Base-by-base conservation (phyloP, 164 flowering plant species). In the Sextonia rubra region DNA sequence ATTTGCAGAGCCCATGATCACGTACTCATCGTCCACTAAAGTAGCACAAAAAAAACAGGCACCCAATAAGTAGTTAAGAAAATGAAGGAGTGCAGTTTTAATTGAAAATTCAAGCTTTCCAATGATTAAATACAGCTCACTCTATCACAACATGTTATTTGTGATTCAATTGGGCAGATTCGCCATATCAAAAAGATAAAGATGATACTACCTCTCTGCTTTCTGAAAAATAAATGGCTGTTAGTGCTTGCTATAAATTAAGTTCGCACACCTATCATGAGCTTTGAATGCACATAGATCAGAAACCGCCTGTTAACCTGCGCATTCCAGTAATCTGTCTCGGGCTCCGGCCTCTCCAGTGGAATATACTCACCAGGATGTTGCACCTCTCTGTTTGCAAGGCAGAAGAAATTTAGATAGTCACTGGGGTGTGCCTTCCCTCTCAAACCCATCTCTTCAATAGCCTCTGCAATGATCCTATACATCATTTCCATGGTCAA, bases 401-500 rank as follows among this genome's bases (percentile, higher is more conserved):
- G 87, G 77, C 95, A 90, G 72, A 86, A 89, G 68, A 90, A 90
- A 49, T 86, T 74, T 71, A 90, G 67, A 37, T 88, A 90, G 3
- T 89, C 87, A 47, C 80, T 79, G 0, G 81, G 87, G 24, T 89
- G 30, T 11, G 74, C 81, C 12, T 49, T 26, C 60, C 71, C 71
- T 5, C 47, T 6, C 72, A n/a, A 14, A 75, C 47, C 44, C 85
- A 84, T 58, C 82, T 84, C 84, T 20, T 64, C 61, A 30, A 90
- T 80, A 8, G 89, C 89, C 18, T 68, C 24, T 44, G 73, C 49
- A 8, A 90, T 80, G 49, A 88, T 92, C 7, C 69, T 11, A 24
- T 90, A 90, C 95, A 90, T 90, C 95, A 90, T 86, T 75, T 90
- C 92, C 83, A 90, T 85, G 25, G 94, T 90, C 74, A 89, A 81